Evolutionary conservation across 305 asterid species (phyloP).

Genomic region (Solanum hybrid): DNA sequence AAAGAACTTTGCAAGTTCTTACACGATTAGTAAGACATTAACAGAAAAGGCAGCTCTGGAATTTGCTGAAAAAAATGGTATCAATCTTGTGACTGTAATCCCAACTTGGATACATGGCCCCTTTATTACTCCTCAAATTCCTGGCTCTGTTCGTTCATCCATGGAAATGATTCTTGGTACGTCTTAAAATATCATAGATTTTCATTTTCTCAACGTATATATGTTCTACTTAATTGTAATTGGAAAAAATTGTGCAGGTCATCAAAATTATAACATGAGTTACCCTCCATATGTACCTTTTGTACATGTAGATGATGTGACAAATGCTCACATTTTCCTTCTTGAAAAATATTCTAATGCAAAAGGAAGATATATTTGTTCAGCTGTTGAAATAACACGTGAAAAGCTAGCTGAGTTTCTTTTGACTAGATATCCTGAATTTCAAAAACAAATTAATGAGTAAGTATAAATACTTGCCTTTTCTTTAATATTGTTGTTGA

Average conservation of each 20-base stretch:
- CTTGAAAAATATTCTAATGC: conserved; percentile 28
- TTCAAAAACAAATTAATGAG: conserved; percentile 12
- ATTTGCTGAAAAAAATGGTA: conserved; percentile 31
- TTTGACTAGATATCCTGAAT: conserved; percentile 21
- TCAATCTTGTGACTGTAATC: conserved; percentile 31
- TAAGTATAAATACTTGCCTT: conserved; percentile 1
- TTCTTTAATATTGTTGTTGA: neutral
- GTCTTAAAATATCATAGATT: neutral
- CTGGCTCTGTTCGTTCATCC: conserved; percentile 28
- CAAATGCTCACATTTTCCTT: conserved; percentile 36
- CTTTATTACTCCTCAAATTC: conserved; percentile 29
- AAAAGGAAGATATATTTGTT: conserved; percentile 33
- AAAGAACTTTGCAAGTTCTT: conserved; percentile 21
- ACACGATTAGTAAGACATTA: conserved; percentile 38
- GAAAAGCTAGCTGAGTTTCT: conserved; percentile 20
- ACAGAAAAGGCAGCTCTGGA: conserved; percentile 40
- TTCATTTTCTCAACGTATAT: neutral
- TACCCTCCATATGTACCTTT: neutral
- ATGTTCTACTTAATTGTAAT: neutral
- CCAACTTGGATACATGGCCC: conserved; percentile 44
- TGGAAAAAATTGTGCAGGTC: neutral
- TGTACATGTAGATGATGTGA: conserved; percentile 45
- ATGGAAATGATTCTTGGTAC: conserved; percentile 41
- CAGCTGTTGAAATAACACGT: conserved; percentile 16
- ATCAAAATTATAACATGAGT: neutral